These are phyloP conservation scores for Pythium oligandrum DNA, from an alignment of 352 stramenopile genomes.

Conservation along the genomic window DNA sequence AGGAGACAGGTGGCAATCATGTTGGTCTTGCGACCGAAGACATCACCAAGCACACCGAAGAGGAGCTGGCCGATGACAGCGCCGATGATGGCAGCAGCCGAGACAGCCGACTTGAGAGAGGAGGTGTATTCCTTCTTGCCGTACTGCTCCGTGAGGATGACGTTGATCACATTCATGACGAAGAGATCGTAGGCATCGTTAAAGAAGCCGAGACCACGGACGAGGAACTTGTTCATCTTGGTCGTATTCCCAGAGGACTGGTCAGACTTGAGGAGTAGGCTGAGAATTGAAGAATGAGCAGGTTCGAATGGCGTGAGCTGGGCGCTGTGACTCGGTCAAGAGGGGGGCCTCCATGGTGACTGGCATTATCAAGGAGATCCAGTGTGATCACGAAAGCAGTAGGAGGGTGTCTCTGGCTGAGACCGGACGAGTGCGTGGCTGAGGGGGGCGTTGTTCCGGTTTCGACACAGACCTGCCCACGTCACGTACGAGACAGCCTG, in stretches of 20 bases:
- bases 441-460: too few species aligned
- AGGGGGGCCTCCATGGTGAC: not conserved
- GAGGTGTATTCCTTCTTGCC: slow-evolving; percentile 31
- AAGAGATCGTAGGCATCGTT: slow-evolving; percentile 47
- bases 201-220: slow-evolving; percentile 40
- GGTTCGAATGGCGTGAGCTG: not conserved
- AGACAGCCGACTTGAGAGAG: slow-evolving; percentile 25
- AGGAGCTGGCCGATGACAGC: slow-evolving; percentile 30
- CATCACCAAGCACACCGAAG: slow-evolving; percentile 30
- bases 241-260: too few species aligned
- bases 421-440: too few species aligned
- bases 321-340: not conserved
- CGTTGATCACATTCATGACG: slow-evolving; percentile 47
- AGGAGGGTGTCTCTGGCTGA: too few species aligned
- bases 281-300: slow-evolving; percentile 11
- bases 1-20: slow-evolving; percentile 36
- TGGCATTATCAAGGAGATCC: too few species aligned
- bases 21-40: slow-evolving; percentile 33
- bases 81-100: slow-evolving; percentile 26
- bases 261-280: too few species aligned
- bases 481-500: too few species aligned
- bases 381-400: too few species aligned
- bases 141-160: slow-evolving; percentile 37
- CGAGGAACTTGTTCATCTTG: slow-evolving; percentile 35
- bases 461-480: too few species aligned